Evolutionary conservation across 2,329 filamentous ascomycete genomes (phyloP).

Genomic region (Alternaria gaisen): DNA sequence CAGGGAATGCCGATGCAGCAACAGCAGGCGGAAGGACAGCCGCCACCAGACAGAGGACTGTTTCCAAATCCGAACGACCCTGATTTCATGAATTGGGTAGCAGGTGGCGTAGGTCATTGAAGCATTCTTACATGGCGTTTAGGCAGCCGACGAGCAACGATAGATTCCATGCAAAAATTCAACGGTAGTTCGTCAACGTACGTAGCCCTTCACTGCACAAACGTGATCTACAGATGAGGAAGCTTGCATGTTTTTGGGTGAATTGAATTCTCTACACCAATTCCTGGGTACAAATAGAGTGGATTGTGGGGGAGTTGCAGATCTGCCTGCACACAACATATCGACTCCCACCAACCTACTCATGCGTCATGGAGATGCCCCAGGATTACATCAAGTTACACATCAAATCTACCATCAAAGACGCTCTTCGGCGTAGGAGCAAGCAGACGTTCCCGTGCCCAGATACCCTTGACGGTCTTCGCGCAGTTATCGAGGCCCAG

Average conservation of each 20-base stretch:
- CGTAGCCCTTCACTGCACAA: background rate
- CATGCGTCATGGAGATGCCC: background rate
- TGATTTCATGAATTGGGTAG: constrained; percentile 73
- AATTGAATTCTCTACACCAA: background rate
- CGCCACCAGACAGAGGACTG: constrained; percentile 61
- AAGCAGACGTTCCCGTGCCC: background rate
- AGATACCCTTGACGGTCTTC: background rate
- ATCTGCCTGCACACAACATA: background rate
- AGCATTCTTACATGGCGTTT: background rate
- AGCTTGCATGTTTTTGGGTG: background rate
- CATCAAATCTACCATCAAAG: background rate
- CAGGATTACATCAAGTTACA: background rate
- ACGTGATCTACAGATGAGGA: background rate
- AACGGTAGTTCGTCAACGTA: background rate
- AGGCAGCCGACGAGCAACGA: background rate
- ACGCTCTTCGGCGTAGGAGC: background rate
- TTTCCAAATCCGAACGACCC: constrained; percentile 74
- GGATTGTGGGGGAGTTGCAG: background rate
- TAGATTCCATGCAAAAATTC: background rate
- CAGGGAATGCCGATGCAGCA: constrained; percentile 22
- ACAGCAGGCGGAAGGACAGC: constrained; percentile 40
- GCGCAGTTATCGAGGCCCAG: background rate
- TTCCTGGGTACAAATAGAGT: background rate
- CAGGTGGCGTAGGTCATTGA: constrained; percentile 71
- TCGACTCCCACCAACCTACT: background rate